Evolutionary conservation across 2,329 filamentous ascomycete genomes (phyloP), one percentile per base, ranked within the genome.

Genomic region (Hypoxylon sp.): DNA sequence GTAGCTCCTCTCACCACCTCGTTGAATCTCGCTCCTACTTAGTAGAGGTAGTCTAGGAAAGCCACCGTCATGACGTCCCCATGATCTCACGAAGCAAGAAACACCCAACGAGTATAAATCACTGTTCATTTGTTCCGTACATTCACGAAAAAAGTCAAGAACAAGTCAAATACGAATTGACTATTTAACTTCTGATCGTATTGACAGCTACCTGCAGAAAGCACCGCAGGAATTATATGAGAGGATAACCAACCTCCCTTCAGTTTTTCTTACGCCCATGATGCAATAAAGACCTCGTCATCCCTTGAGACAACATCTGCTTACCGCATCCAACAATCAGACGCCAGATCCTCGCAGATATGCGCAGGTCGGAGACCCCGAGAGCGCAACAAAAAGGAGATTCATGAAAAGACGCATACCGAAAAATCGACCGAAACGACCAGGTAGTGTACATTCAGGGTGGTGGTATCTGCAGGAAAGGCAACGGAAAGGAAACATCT

Each of bases 261-360:
- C 67, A 71, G 70, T 74, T 75, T 80, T 78, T n/a, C n/a, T 78
- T 76, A 81, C 82, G 82, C 82, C 81, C 74, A 74, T 75, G 72
- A 83, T 82, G 81, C 82, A 83, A 81, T 80, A 76, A 74, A 80
- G 78, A 79, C 79, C 80, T 81, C 80, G 76, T 83, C 82, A 83
- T 84, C 78, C 80, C 80, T 74, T 79, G 64, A 70, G 73, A 75
- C 73, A 73, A 71, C 65, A 70, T 76, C 77, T 78, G 76, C 77
- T 78, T 76, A 75, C 72, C 74, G 75, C 66, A 71, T 70, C 73
- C 68, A 39, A 67, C 47, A 47, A 55, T 13, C 4, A 47, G 69
- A 72, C 69, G 70, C 70, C 71, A 75, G 77, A 76, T 80, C 76
- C 74, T 79, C 75, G 73, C 77, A 79, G 79, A 79, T 73, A 74